Evolutionary conservation across 1,139 yeast genomes (phyloP).

Genomic region (Scheffersomyces illinoinensis): DNA sequence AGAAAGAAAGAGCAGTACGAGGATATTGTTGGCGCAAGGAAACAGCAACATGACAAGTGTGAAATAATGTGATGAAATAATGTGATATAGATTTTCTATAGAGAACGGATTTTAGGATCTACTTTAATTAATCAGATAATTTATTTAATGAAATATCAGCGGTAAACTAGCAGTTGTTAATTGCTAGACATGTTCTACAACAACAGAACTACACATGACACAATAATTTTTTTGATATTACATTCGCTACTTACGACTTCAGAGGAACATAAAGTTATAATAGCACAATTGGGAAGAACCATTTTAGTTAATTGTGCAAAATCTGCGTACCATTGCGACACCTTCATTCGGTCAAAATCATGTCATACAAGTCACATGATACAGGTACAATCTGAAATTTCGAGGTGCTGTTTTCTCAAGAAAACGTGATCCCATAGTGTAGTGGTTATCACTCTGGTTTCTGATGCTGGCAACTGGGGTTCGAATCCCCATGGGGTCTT

Average conservation of each 20-base stretch:
- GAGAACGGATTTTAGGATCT: background rate
- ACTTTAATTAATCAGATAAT: background rate
- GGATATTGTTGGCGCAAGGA: constrained; percentile 23
- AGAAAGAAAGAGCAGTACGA: constrained; percentile 55
- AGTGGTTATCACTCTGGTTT: constrained; percentile 20
- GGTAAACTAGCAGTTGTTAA: background rate
- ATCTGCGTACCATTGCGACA: too few relatives aligned
- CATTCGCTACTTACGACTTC: too few relatives aligned
- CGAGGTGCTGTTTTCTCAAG: background rate
- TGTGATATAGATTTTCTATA: constrained; percentile 3
- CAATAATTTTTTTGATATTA: too few relatives aligned
- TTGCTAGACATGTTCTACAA: too few relatives aligned
- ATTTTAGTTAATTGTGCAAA: too few relatives aligned
- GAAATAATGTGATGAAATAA: constrained; percentile 18
- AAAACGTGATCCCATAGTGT: constrained; percentile 14
- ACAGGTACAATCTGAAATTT: background rate
- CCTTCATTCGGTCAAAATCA: background rate
- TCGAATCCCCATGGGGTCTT: constrained; percentile 20
- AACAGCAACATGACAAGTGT: constrained; percentile 25
- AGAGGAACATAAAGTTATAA: too few relatives aligned
- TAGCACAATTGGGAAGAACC: too few relatives aligned
- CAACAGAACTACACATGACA: too few relatives aligned
- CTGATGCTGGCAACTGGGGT: constrained; percentile 21
- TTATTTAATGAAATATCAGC: background rate
- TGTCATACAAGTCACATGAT: background rate